Evolutionary conservation across 2,329 filamentous ascomycete species (phyloP), one percentile per base, ranked within the genome.

Genomic region (Madurella mycetomatis): DNA sequence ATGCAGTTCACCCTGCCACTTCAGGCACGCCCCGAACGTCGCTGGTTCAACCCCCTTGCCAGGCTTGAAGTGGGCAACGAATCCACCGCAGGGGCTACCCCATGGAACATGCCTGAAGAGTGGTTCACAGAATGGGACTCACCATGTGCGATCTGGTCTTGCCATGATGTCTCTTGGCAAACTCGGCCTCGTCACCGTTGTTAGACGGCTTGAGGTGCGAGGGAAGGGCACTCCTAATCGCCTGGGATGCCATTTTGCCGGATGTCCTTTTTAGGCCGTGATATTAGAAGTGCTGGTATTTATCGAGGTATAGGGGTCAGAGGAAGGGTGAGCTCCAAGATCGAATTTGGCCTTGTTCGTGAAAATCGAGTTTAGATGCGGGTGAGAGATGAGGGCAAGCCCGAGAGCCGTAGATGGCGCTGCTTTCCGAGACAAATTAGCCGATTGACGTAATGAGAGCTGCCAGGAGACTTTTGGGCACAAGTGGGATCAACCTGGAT

Each of bases 101-200:
- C 2, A 18, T 5, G 19, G 50, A 32, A 47, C 40, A 31, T 43
- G 19, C 15, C 19, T 34, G 31, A 16, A 37, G 25, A 16, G 19
- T 47, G 25, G 30, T 17, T 15, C 18, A 2, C 47, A 18, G 42
- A 54, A 31, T 40, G 18, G 47, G 40, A 85, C 87, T 83, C 75
- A 88, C 88, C 84, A 92, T 88, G 74, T 92, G 88, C 58, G 87
- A 90, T 72, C 88, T 86, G 64, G 87, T 88, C 82, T 92, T 92
- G 76, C 88, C 88, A 73, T 92, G 87, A 70, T 90, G 88, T 70
- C 85, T 84, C 64, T 79, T 78, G 65, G 80, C 75, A 62, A 84
- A 79, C 61, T 75, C 76, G 60, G 67, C 67, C 58, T 76, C 75
- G 47, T 71, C 73, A 58, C 73, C 79, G 57, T 70, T 70, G 64